phyloP scores from a whole-genome alignment of 2,329 filamentous ascomycete species.

The Aspergillus carbonarius region DNA sequence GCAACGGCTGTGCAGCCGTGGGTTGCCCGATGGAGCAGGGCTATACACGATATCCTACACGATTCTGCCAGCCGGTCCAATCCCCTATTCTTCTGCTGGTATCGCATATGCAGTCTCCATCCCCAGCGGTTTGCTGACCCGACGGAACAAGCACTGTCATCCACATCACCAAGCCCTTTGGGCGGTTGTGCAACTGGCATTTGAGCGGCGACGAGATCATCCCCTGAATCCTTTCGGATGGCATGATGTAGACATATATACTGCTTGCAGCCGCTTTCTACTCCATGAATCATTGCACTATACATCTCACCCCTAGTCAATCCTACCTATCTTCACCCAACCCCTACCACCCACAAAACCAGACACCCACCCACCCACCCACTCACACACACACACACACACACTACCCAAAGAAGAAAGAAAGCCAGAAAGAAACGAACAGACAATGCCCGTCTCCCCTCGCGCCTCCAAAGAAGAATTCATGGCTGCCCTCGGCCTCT shows the following conservation, averaged over 20 bases:
- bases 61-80: too few relatives aligned
- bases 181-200: too few relatives aligned
- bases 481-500: slow-evolving; percentile 45
- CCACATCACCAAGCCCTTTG: too few relatives aligned
- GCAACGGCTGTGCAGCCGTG: not conserved
- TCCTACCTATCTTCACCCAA: not conserved
- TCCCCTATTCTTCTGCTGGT: too few relatives aligned
- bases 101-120: too few relatives aligned
- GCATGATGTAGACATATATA: too few relatives aligned
- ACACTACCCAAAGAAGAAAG: not conserved
- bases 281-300: too few relatives aligned
- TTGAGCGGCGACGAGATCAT: too few relatives aligned
- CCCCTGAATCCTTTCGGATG: too few relatives aligned
- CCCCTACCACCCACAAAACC: not conserved
- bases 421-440: not conserved
- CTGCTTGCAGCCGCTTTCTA: too few relatives aligned
- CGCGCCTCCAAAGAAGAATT: slow-evolving; percentile 49
- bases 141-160: not conserved
- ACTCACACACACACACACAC: not conserved
- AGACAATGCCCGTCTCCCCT: slow-evolving; percentile 35
- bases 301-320: too few relatives aligned
- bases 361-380: not conserved
- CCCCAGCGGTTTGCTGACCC: not conserved
- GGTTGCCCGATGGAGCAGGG: not conserved
- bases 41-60: too few relatives aligned